Percentiles rank a stretch among this genome's conserved stretches.
These are phyloP conservation scores for Trichosporon inkin DNA, from an alignment of 1,284 basidiomycete genomes.

Conservation along the genomic window DNA sequence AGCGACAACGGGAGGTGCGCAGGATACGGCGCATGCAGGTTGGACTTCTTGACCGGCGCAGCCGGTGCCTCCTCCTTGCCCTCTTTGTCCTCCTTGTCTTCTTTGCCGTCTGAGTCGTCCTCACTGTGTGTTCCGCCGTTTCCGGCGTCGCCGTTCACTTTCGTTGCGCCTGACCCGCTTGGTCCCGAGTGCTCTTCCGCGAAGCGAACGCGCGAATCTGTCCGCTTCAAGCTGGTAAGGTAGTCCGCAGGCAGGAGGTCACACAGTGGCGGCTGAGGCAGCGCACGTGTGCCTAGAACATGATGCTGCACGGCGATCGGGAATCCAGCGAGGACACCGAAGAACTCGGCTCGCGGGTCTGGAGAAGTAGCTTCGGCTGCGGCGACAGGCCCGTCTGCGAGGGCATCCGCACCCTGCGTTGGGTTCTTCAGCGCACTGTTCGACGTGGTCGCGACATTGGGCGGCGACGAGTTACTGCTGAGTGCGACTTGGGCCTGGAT, in stretches of 20 bases:
- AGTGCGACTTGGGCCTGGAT: neutral
- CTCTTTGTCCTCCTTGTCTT: neutral
- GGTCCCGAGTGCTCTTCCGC: constrained; percentile 41
- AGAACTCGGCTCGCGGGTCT: constrained; percentile 30
- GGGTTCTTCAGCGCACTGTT: neutral
- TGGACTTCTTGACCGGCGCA: constrained; percentile 32
- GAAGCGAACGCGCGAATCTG: constrained; percentile 46
- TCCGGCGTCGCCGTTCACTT: constrained; percentile 5
- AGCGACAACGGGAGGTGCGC: constrained; percentile 45
- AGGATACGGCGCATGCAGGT: constrained; percentile 41
- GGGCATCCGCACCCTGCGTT: constrained; percentile 5
- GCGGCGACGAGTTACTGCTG: neutral
- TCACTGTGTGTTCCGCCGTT: constrained; percentile 2
- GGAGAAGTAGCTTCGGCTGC: neutral
- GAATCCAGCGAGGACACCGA: constrained; percentile 43
- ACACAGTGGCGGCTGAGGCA: constrained; percentile 44
- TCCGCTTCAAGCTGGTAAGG: constrained; percentile 43
- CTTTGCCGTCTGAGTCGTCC: constrained; percentile 10
- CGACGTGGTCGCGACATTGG: neutral
- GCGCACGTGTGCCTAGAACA: constrained; percentile 39
- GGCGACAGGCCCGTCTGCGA: constrained; percentile 17
- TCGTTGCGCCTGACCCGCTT: constrained; percentile 20
- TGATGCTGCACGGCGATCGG: constrained; percentile 49
- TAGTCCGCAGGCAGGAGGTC: constrained; percentile 45
- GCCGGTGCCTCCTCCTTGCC: neutral